Evolutionary conservation across 2,329 filamentous ascomycete species (phyloP).

Genomic region (Aotearoamyces nothofagi): DNA sequence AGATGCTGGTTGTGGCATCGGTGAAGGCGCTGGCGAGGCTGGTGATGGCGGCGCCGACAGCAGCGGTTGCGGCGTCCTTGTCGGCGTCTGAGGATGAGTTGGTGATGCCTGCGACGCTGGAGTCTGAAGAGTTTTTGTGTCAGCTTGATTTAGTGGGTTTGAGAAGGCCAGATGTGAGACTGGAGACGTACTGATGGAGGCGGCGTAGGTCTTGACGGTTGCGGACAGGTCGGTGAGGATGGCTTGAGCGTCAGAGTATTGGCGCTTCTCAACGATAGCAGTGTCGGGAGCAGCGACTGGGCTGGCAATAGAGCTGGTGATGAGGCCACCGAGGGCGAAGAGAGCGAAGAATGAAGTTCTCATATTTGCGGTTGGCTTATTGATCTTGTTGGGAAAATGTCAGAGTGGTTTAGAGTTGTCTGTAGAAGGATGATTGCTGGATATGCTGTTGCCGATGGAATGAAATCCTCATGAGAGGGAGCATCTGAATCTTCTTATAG

Average conservation of each 20-base stretch:
- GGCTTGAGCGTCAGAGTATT: not conserved
- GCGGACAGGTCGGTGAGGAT: not conserved
- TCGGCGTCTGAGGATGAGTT: not conserved
- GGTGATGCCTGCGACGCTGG: not conserved
- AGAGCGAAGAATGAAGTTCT: not conserved
- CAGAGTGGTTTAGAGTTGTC: not conserved
- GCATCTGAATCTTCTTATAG: not conserved
- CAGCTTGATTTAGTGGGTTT: no score
- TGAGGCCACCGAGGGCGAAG: slow-evolving; percentile 1
- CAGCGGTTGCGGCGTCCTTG: not conserved
- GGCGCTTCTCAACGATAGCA: not conserved
- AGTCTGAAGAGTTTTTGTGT: no score
- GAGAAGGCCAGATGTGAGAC: no score
- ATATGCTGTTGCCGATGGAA: not conserved
- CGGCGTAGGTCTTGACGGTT: not conserved
- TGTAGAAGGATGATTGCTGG: not conserved
- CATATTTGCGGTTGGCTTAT: no score
- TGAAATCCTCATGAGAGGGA: not conserved
- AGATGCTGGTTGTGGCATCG: not conserved
- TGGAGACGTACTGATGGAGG: no score
- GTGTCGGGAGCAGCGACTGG: not conserved
- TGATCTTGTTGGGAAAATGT: not conserved
- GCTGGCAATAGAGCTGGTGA: not conserved
- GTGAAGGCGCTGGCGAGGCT: not conserved
- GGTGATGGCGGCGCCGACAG: not conserved